Evolutionary conservation across 2,329 filamentous ascomycete species (phyloP), one percentile per base, ranked within the genome.

Genomic region (Aspergillus sp.): DNA sequence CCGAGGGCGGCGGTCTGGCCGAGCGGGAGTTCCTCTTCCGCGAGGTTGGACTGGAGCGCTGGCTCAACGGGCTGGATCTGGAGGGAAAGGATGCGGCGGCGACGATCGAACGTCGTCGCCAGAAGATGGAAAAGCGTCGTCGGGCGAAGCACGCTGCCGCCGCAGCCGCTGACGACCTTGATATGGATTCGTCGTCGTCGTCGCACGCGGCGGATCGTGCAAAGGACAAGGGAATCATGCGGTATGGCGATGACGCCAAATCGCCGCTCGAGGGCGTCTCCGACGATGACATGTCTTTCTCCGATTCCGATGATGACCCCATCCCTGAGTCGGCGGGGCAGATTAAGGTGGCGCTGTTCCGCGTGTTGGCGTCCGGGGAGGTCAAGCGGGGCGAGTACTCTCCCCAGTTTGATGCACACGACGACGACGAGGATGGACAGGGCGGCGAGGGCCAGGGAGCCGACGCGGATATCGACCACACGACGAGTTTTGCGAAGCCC

Each of bases 321-420:
- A 79, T 84, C 53, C 91, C 93, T 11, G 94, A 97, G 77, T 90
- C 94, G 10, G 89, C 94, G 4, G 94, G 94, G 9, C 94, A 99
- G 75, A 99, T 99, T 77, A 97, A 97, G 75, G 91, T 99, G 16
- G 91, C 93, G 57, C 85, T 99, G 76, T 97, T 96, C 73, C 86
- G 94, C 24, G 94, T 99, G 8, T 79, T 97, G 43, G 94, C 94
- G 2, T 96, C 91, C 6, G 94, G 94, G 13, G 94, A 97, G 71
- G 95, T 99, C 68, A 97, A 96, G 76, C 90, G 92, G 67, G 94
- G 94, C 57, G 94, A 99, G 73, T 99, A 97, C 72, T 96, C 92
- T 1, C 94, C 94, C 11, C 94, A 97, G 66, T 97, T 97, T 59
- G 92, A 96, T 69, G 93, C 93, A 2, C 90, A 97, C 64, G 94